Evolutionary conservation across 1,284 basidiomycete species (phyloP), one percentile per base, ranked within the genome.

Genomic region (Peniophora sp.): DNA sequence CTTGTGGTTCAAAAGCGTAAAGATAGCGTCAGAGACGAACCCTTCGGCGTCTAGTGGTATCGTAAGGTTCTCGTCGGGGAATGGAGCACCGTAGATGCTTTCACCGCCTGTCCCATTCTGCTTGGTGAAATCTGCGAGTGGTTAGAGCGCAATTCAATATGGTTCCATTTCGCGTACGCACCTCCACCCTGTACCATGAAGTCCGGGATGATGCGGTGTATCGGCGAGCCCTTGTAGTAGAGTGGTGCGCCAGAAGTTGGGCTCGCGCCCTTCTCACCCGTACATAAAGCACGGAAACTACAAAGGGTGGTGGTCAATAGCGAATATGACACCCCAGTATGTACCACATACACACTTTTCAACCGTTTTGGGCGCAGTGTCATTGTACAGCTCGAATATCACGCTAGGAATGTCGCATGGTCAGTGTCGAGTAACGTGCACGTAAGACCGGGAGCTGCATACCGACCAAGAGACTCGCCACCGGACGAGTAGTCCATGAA

Each of bases 161-260:
- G 34, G 45, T 5, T n/a, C 24, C 17, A 23, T 6, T 46, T 39
- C 50, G 41, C 15, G 43, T 41, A 60, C 72, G 49, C 56, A 85
- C 82, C 83, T 68, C 87, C 87, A 41, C 82, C 87, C 68, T 90
- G 88, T 49, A 94, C 81, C 93, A 96, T 96, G 66, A 96, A 95
- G 55, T 83, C 76, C 20, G 80, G 74, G 54, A 95, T 93, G 24
- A 86, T 83, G 23, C 91, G 77, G 61, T 93, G 91, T 15, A 93
- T 73, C 44, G 83, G 81, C 52, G 77, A 81, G 60, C 82, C 82
- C 67, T 89, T 91, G 78, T 93, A 97, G 67, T 86, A 85, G 3
- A 96, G 74, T 3, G 86, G 83, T 12, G 78, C 68, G 44, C 84
- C 78, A 0, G 83, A 78, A 27, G 75, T 63, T 1, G 71, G 67